A percentile compares a stretch with the other conserved stretches of the same genome.
Evolutionary conservation across 352 stramenopile genomes (phyloP).

Genomic region (Globisporangium viniferum): DNA sequence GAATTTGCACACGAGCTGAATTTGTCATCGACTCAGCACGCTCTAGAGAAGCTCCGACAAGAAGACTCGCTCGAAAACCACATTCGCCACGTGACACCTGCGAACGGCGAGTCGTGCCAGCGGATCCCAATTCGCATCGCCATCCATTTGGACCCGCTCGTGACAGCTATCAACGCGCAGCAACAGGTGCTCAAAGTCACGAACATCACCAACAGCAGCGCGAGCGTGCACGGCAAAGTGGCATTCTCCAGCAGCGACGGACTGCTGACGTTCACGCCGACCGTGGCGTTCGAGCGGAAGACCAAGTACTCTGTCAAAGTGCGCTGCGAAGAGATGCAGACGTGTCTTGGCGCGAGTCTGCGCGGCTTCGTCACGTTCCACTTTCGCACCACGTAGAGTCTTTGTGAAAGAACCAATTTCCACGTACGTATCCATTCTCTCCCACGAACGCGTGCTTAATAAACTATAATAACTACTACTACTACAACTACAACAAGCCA

Average conservation of each 20-base stretch:
- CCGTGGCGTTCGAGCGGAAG: slow-evolving; percentile 33
- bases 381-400: slow-evolving; percentile 16
- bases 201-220: slow-evolving; percentile 18
- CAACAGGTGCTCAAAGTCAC: slow-evolving; percentile 32
- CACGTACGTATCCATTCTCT: not conserved
- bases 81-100: slow-evolving; percentile 15
- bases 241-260: slow-evolving; percentile 15
- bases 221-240: slow-evolving; percentile 22
- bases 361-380: slow-evolving; percentile 14
- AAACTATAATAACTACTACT: not conserved
- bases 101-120: slow-evolving; percentile 17
- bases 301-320: slow-evolving; percentile 30
- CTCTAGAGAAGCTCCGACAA: slow-evolving; percentile 14
- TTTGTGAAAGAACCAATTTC: not conserved
- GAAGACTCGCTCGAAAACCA: slow-evolving; percentile 14
- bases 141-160: slow-evolving; percentile 23
- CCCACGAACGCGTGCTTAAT: not conserved
- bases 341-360: slow-evolving; percentile 18
- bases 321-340: slow-evolving; percentile 26
- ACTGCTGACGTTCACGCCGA: slow-evolving; percentile 27
- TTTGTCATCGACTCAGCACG: slow-evolving; percentile 13
- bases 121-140: slow-evolving; percentile 5
- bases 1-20: slow-evolving; percentile 10
- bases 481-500: not conserved
- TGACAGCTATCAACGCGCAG: slow-evolving; percentile 26